These are phyloP conservation scores for Candida boleticola DNA, from an alignment of 805 yeast species.

Conservation along the genomic window DNA sequence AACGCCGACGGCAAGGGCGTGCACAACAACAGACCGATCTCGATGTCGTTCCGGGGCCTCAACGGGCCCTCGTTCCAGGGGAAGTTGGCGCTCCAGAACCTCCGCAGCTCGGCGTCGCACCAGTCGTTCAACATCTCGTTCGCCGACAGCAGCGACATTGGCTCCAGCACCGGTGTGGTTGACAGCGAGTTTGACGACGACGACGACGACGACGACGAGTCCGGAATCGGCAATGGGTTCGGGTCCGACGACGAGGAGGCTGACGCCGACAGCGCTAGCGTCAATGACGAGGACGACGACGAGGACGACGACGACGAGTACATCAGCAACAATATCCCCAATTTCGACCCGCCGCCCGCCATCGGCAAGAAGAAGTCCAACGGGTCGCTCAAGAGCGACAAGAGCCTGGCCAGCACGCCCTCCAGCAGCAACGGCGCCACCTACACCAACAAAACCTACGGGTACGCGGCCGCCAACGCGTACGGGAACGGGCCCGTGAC, in stretches of 20 bases:
- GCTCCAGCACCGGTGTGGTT: constrained; percentile 32
- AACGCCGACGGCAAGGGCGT: constrained; percentile 7
- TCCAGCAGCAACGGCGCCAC: not conserved
- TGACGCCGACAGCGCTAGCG: constrained; percentile 1
- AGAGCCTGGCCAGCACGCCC: not conserved
- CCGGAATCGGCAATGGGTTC: constrained; percentile 6
- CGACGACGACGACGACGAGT: constrained; percentile 15
- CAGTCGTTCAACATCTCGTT: constrained; percentile 41
- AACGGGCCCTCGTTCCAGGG: constrained; percentile 55
- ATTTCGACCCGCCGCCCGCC: not conserved
- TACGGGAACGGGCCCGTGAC: not conserved
- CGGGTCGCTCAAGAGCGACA: not conserved
- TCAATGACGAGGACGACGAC: constrained; percentile 4
- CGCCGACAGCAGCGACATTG: constrained; percentile 22
- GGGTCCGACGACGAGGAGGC: constrained; percentile 8
- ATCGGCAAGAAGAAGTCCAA: constrained; percentile 1
- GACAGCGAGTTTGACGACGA: constrained; percentile 24
- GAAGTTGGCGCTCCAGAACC: constrained; percentile 22
- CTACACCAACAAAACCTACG: not conserved
- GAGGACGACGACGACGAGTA: constrained; percentile 3
- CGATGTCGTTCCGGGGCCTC: constrained; percentile 62
- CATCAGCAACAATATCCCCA: not conserved
- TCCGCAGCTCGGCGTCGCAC: constrained; percentile 37
- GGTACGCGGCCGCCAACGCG: not conserved
- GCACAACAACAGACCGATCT: constrained; percentile 36